phyloP scores from a whole-genome alignment of 179 eudicot species.

The Gypsophila paniculata region DNA sequence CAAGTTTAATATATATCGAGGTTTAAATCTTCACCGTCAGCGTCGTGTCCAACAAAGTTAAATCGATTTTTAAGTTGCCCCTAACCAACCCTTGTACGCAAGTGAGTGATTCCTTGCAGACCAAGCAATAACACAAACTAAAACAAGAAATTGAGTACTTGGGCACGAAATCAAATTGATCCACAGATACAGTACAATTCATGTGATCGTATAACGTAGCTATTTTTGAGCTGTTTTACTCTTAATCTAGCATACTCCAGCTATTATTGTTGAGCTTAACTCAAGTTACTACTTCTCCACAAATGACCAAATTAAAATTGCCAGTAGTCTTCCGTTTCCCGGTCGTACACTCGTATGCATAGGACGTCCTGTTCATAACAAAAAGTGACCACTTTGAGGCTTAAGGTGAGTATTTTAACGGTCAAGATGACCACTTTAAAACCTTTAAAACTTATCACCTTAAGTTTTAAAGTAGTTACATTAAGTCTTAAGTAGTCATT shows the following conservation, averaged over 20 bases:
- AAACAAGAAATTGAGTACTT: neutral
- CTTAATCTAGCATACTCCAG: neutral
- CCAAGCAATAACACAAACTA: conserved; percentile 3
- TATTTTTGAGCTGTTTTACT: neutral
- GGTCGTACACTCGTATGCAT: too few relatives aligned
- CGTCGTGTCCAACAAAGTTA: neutral
- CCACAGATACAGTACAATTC: neutral
- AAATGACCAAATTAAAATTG: too few relatives aligned
- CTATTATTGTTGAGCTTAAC: neutral
- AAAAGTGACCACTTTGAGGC: too few relatives aligned
- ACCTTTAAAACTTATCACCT: too few relatives aligned
- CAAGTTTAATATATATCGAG: too few relatives aligned
- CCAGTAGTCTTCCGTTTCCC: too few relatives aligned
- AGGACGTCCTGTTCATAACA: too few relatives aligned
- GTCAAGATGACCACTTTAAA: too few relatives aligned
- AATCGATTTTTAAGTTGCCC: neutral
- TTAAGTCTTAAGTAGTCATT: too few relatives aligned
- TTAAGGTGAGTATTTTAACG: too few relatives aligned
- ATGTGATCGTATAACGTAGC: neutral
- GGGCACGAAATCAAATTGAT: neutral
- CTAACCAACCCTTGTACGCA: neutral
- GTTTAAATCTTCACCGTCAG: neutral
- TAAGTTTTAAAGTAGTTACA: too few relatives aligned
- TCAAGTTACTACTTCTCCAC: neutral
- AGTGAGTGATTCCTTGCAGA: neutral